Evolutionary conservation across 2,329 filamentous ascomycete genomes (phyloP), one percentile per base, ranked within the genome.

Genomic region (Penicillium expansum): DNA sequence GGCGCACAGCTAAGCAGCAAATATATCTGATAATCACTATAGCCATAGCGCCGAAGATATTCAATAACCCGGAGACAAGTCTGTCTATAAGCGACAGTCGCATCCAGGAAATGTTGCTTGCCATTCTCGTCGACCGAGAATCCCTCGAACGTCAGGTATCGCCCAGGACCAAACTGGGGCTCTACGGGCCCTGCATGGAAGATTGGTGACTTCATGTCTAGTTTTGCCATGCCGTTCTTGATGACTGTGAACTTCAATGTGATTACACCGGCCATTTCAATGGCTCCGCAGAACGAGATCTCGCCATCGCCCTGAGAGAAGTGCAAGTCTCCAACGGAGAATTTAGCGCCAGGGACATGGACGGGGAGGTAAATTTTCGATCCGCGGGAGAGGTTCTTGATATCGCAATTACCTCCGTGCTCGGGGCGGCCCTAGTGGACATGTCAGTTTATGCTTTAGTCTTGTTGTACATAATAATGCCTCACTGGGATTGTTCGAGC

Each of bases 231-330:
- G 20, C 92, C 92, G 62, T 85, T 82, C 73, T 94, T 95, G 80
- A 96, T 86, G 16, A 96, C 89, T 48, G 84, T 86, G 79, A 96
- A 92, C 68, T 94, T 96, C 74, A 96, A 84, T 3, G 92, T 96
- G 65, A 96, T 96, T 42, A 91, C 80, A 5, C 92, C 92, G 0
- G 92, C 91, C 90, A 97, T 97, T 74, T 97, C 92, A 67, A 96
- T 97, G 6, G 92, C 92, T 20, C 89, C 89, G 62, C 89, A 92
- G 70, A 92, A 97, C 3, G 86, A 91, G 58, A 96, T 95, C 71
- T 96, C 92, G 7, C 92, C 92, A 69, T 96, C 92, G 9, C 92
- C 92, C 75, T 95, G 89, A 4, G 85, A 87, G 74, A 94, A 95
- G 74, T 95, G 91, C 35, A 96, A 76, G 70, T 96, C 92, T 13